Conservation (phyloP, 345 rosid species). For the Eucalyptus marginata region DNA sequence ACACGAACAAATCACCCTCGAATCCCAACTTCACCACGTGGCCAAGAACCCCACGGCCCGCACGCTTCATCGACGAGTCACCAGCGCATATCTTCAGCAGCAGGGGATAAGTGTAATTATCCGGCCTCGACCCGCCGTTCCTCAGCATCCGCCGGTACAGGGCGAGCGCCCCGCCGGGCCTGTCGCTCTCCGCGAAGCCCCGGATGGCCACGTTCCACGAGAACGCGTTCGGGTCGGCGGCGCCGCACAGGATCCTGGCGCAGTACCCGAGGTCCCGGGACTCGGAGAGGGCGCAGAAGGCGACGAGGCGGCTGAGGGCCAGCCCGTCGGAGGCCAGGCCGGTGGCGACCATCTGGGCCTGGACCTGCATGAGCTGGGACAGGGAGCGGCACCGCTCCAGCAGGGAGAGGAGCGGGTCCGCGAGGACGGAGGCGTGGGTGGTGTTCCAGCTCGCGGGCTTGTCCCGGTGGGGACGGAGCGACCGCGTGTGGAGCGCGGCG, state of each 20-base stretch:
- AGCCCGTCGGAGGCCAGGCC: slow-evolving; percentile 40
- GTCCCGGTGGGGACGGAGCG: slow-evolving; percentile 28
- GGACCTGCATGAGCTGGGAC: slow-evolving; percentile 59
- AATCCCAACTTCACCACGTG: slow-evolving; percentile 63
- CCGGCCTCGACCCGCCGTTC: slow-evolving; percentile 38
- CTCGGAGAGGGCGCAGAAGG: slow-evolving; percentile 52
- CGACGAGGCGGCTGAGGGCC: slow-evolving; percentile 56
- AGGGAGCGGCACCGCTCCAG: slow-evolving; percentile 48
- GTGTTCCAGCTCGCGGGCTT: slow-evolving; percentile 29
- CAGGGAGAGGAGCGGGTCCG: slow-evolving; percentile 43
- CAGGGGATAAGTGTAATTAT: slow-evolving; percentile 61
- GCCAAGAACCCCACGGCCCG: slow-evolving; percentile 45
- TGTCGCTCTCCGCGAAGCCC: slow-evolving; percentile 39
- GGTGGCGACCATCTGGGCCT: slow-evolving; percentile 45
- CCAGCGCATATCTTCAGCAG: slow-evolving; percentile 52
- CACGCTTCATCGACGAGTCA: slow-evolving; percentile 10
- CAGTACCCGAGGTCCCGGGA: slow-evolving; percentile 49
- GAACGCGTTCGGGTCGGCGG: slow-evolving; percentile 25
- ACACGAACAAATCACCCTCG: slow-evolving; percentile 46
- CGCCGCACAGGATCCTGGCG: slow-evolving; percentile 27
- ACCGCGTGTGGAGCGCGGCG: slow-evolving; percentile 12
- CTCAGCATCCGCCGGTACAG: slow-evolving; percentile 59
- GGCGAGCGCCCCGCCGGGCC: slow-evolving; percentile 19
- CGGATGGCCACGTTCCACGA: slow-evolving; percentile 77
- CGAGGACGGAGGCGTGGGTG: slow-evolving; percentile 25